A percentile compares a stretch with the other conserved stretches of the same genome.
These are phyloP conservation scores for Brassica carinata DNA, from an alignment of 345 rosid species.

Conservation along the genomic window DNA sequence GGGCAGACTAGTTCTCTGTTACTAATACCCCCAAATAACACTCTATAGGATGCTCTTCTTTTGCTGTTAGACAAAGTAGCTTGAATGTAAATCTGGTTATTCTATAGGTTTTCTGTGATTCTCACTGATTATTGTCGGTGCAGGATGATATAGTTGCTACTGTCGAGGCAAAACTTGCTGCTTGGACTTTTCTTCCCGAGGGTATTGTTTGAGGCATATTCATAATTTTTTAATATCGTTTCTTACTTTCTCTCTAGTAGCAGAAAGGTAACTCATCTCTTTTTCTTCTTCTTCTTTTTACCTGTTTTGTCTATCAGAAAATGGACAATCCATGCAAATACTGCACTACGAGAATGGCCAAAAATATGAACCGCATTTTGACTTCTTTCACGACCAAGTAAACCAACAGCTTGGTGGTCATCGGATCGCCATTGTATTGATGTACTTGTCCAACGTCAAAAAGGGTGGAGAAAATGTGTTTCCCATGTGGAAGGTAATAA, in stretches of 20 bases:
- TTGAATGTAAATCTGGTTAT: slow-evolving; percentile 1
- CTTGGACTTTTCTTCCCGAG: slow-evolving; percentile 91
- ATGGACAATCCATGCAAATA: slow-evolving; percentile 87
- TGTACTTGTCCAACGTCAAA: slow-evolving; percentile 79
- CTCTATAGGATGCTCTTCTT: slow-evolving; percentile 4
- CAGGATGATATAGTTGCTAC: slow-evolving; percentile 81
- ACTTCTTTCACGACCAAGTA: slow-evolving; percentile 73
- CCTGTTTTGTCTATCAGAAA: slow-evolving; percentile 55
- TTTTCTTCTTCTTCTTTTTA: slow-evolving; percentile 5
- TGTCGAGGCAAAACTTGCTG: slow-evolving; percentile 76
- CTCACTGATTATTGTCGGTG: slow-evolving; percentile 31
- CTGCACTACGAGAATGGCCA: slow-evolving; percentile 88
- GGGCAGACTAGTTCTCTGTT: no score
- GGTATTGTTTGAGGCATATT: slow-evolving; percentile 45
- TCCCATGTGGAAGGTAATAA: slow-evolving; percentile 71
- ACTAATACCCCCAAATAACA: no score
- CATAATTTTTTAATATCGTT: no score
- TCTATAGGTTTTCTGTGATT: neutral
- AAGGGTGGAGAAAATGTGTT: slow-evolving; percentile 95
- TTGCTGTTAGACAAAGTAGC: slow-evolving; percentile 12
- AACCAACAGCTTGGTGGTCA: slow-evolving; percentile 80
- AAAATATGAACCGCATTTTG: slow-evolving; percentile 92
- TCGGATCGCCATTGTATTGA: slow-evolving; percentile 85
- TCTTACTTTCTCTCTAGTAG: neutral
- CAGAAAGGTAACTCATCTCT: neutral